Base-by-base conservation (phyloP, 345 rosid genomes). In the Lepidium sativum region DNA sequence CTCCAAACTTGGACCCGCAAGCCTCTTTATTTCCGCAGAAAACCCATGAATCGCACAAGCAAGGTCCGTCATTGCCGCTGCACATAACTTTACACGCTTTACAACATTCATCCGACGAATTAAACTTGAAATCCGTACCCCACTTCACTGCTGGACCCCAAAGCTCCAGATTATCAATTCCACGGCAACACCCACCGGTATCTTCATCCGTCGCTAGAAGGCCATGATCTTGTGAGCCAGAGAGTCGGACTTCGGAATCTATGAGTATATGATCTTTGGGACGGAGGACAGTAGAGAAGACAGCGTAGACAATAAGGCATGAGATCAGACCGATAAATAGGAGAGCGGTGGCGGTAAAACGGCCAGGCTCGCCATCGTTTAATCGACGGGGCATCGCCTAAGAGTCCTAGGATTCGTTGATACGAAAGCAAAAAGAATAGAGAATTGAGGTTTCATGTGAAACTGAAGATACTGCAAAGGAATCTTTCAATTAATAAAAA, bases 71-170 rank as follows among this genome's bases (percentile, higher is more conserved):
- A 33, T 67, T 81, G 10, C 97, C 96, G 17, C 68, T 81, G 27
- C 99, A 94, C 99, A 94, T 84, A 48, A 79, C 82, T 76, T 88
- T 94, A 65, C 99, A 90, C 58, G 95, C 92, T 76, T 76, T 61
- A 59, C 99, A 94, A 70, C 97, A 94, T 67, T 75, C 79, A 63
- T 23, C 53, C 8, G 96, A 82, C 35, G 87, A 78, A 67, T 85
- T 82, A 74, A 90, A 85, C 91, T 86, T 90, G 39, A 86, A 86
- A 34, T 90, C 95, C 40, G 96, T 79, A 2, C 99, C 99, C 97
- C 97, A 94, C 80, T 90, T 94, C 79, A 94, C 97, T 23, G 97
- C 95, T 8, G 80, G 40, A n/a, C 99, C 97, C 99, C 99, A 94
- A 0, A 94, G 80, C 89, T 94, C 99, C 82, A 90, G 60, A 66